phyloP scores from a whole-genome alignment of 2,329 filamentous ascomycete genomes.

The Polytolypa hystricis region DNA sequence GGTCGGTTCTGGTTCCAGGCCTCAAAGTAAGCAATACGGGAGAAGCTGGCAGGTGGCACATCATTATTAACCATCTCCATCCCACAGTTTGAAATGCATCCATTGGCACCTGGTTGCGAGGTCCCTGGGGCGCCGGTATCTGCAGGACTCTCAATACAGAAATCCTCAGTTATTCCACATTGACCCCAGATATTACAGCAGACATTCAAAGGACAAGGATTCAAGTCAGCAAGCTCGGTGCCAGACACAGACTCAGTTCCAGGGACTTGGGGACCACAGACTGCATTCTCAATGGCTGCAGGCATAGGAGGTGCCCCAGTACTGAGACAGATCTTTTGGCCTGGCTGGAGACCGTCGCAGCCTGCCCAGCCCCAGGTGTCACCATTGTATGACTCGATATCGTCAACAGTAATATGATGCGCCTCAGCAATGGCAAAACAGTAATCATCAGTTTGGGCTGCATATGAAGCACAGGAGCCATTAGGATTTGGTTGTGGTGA shows the following conservation, averaged over 20 bases:
- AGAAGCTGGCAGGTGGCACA: constrained; percentile 14
- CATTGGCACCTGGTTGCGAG: constrained; percentile 20
- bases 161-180: constrained; percentile 36
- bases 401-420: constrained; percentile 24
- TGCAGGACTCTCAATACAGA: constrained; percentile 24
- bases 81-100: constrained; percentile 35
- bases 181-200: constrained; percentile 35
- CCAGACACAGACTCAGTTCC: constrained; percentile 29
- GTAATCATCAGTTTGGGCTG: constrained; percentile 22
- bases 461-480: constrained; percentile 30
- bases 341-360: constrained; percentile 23
- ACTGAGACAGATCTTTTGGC: constrained; percentile 30
- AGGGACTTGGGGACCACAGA: constrained; percentile 38
- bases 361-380: constrained; percentile 36
- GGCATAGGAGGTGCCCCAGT: constrained; percentile 33
- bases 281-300: constrained; percentile 23
- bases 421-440: constrained; percentile 25
- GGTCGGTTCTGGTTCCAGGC: constrained; percentile 18
- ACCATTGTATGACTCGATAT: constrained; percentile 33
- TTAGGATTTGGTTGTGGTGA: constrained; percentile 24
- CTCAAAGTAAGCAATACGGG: constrained; percentile 23
- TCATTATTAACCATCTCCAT: constrained; percentile 21
- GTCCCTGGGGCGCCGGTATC: constrained; percentile 28
- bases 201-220: constrained; percentile 36
- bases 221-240: constrained; percentile 27